Conservation (phyloP, 2,329 filamentous ascomycete genomes). For the Pyrenochaeta sp. region DNA sequence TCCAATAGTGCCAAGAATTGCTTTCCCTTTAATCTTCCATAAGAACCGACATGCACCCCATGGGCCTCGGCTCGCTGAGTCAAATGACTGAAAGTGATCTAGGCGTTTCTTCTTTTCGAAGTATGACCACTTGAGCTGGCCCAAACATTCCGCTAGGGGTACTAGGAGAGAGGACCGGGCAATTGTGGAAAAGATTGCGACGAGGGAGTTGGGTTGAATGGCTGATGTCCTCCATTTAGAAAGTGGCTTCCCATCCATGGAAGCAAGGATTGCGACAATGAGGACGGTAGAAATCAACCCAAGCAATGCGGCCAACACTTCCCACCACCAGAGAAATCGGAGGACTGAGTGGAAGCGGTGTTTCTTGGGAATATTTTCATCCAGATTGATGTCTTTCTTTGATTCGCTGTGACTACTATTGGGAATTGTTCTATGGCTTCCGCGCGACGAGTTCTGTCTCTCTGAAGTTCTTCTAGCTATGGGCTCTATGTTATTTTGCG, state of each 20-base stretch:
- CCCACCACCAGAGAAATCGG: neutral
- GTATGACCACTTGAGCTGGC: slow-evolving; percentile 50
- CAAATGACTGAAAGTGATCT: slow-evolving; percentile 33
- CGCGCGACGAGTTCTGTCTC: too few species aligned
- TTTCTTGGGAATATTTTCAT: too few species aligned
- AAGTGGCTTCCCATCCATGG: slow-evolving; percentile 12
- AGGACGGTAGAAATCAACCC: neutral
- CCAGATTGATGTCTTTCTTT: too few species aligned
- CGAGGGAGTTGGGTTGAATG: slow-evolving; percentile 40
- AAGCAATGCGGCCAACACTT: neutral
- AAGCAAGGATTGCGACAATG: slow-evolving; percentile 11
- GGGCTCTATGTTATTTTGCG: too few species aligned
- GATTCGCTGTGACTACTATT: too few species aligned
- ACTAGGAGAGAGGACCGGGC: slow-evolving; percentile 42
- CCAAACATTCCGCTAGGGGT: slow-evolving; percentile 40
- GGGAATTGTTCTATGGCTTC: too few species aligned
- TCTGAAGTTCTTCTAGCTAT: too few species aligned
- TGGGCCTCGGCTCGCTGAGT: neutral
- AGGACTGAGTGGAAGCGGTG: too few species aligned
- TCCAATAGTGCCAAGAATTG: slow-evolving; percentile 1
- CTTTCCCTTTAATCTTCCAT: slow-evolving; percentile 10
- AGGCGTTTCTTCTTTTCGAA: slow-evolving; percentile 27
- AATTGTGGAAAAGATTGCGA: slow-evolving; percentile 46
- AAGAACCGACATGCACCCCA: neutral
- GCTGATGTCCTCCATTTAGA: slow-evolving; percentile 12